Percentiles rank a stretch among this genome's conserved stretches.
Conservation (phyloP, 352 stramenopile genomes). For the Pythium brachiatum region DNA sequence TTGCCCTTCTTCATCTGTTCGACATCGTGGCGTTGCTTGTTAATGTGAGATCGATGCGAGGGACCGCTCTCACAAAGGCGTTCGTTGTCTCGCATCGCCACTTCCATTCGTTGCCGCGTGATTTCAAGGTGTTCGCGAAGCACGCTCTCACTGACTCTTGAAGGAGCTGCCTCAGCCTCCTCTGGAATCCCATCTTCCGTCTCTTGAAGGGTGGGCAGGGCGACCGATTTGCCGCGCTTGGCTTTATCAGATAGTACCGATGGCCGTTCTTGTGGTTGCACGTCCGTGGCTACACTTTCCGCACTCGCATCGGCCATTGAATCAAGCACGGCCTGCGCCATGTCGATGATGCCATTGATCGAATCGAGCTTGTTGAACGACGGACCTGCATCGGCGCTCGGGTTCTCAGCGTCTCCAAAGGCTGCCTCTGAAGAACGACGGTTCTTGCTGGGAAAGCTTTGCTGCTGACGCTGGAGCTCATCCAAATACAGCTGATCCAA, state of each 20-base stretch:
- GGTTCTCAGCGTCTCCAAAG: background rate
- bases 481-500: conserved; percentile 54
- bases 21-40: conserved; percentile 32
- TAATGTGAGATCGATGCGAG: conserved; percentile 26
- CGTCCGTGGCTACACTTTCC: background rate
- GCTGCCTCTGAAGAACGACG: background rate
- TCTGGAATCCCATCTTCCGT: background rate
- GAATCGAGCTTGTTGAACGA: conserved; percentile 46
- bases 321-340: conserved; percentile 36
- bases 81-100: conserved; percentile 40
- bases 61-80: background rate
- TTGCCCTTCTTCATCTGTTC: conserved; percentile 46
- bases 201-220: conserved; percentile 18
- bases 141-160: background rate
- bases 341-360: conserved; percentile 68
- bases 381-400: background rate
- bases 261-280: background rate
- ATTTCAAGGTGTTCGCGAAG: conserved; percentile 42
- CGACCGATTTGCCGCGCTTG: background rate
- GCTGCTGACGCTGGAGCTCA: conserved; percentile 38
- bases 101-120: conserved; percentile 50
- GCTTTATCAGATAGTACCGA: background rate
- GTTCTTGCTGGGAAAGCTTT: background rate
- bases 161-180: background rate
- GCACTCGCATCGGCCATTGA: background rate